Conservation (phyloP, 805 yeast genomes). For the Candida germanica region DNA sequence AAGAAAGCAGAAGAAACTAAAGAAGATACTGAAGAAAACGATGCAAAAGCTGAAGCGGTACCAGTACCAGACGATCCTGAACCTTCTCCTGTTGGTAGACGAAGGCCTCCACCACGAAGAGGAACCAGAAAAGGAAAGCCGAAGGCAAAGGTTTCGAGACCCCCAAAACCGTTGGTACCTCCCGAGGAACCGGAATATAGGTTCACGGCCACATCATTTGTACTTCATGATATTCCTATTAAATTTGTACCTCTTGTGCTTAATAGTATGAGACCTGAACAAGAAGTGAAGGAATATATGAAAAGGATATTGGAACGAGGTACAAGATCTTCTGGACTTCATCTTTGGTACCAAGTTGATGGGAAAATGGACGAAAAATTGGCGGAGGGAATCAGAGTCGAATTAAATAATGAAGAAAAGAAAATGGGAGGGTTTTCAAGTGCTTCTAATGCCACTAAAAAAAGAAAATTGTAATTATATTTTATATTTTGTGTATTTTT, state of each 20-base stretch:
- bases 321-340: conserved; percentile 53
- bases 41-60: conserved; percentile 3
- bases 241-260: conserved; percentile 61
- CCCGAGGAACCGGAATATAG: conserved; percentile 45
- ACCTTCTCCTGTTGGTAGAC: conserved; percentile 5
- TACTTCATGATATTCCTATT: conserved; percentile 60
- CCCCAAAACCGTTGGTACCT: conserved; percentile 20
- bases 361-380: conserved; percentile 65
- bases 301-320: conserved; percentile 57
- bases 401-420: conserved; percentile 53
- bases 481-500: conserved; percentile 1
- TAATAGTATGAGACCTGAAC: conserved; percentile 60
- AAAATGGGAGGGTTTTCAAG: conserved; percentile 32
- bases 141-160: conserved; percentile 4
- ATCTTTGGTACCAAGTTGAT: conserved; percentile 83
- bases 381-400: conserved; percentile 62
- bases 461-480: conserved; percentile 24
- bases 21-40: conserved; percentile 12
- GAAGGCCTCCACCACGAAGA: conserved; percentile 17
- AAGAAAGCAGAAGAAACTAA: conserved; percentile 15
- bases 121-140: conserved; percentile 12
- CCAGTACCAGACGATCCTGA: conserved; percentile 12
- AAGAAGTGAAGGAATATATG: conserved; percentile 62
- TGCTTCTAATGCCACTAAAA: conserved; percentile 20
- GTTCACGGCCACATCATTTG: conserved; percentile 64